phyloP scores from a whole-genome alignment of 768 basidiomycete genomes.

The Tulasnella sp. region DNA sequence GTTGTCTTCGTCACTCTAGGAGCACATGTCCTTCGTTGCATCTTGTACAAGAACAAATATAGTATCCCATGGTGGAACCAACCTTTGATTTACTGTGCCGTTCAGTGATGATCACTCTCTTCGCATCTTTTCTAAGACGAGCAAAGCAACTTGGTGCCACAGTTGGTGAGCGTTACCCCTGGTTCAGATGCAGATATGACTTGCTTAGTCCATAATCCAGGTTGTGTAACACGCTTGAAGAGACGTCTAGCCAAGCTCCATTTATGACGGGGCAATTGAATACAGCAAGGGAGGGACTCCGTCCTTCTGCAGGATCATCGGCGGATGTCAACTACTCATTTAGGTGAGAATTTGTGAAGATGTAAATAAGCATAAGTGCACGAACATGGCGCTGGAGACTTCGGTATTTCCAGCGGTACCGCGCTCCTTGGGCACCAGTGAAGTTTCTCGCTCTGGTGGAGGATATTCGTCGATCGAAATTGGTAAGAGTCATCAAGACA shows the following conservation, averaged over 20 bases:
- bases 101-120: neutral
- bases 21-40: too few relatives aligned
- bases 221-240: neutral
- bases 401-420: slow-evolving; percentile 15
- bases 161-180: neutral
- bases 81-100: too few relatives aligned
- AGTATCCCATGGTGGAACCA: too few relatives aligned
- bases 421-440: neutral
- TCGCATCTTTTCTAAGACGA: slow-evolving; percentile 15
- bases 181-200: neutral
- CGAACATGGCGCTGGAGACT: neutral
- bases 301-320: neutral
- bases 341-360: neutral
- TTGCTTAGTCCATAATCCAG: slow-evolving; percentile 4
- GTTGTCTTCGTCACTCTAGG: too few relatives aligned
- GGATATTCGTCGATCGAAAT: neutral
- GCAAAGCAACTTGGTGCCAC: slow-evolving; percentile 5
- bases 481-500: neutral
- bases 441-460: slow-evolving; percentile 3
- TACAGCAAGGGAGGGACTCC: slow-evolving; percentile 6
- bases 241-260: neutral
- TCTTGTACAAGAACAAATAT: too few relatives aligned
- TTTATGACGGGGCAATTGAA: neutral
- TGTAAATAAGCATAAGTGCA: neutral
- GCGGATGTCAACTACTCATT: neutral